Evolutionary conservation across 495 filamentous ascomycete species (phyloP).

Genomic region (Acidiella bohemica): DNA sequence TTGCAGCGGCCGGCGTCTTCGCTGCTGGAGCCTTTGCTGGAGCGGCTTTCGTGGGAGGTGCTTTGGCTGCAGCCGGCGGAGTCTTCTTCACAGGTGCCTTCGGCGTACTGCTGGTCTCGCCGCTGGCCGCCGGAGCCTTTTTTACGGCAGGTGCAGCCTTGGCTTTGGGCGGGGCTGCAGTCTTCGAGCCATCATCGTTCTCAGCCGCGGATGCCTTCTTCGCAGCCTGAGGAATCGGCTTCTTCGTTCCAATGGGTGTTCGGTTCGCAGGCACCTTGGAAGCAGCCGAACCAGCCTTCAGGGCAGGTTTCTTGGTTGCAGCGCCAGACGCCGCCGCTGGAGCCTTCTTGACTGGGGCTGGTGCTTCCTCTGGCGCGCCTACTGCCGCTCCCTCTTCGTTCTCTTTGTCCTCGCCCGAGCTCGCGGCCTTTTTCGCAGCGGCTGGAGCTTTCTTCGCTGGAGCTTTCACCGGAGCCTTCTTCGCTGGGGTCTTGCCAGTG

Average conservation of each 20-base stretch:
- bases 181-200: neutral
- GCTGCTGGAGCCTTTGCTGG: neutral
- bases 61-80: neutral
- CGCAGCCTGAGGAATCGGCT: neutral
- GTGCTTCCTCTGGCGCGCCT: neutral
- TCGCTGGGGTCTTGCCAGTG: slow-evolving; percentile 1
- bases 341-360: neutral
- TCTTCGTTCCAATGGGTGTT: neutral
- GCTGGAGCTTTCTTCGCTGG: slow-evolving; percentile 2
- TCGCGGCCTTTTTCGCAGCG: neutral
- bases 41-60: neutral
- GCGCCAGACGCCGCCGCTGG: neutral
- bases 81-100: neutral
- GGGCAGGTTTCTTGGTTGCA: slow-evolving; percentile 1
- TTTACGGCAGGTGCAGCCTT: neutral
- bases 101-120: neutral
- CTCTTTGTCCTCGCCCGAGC: too few relatives aligned
- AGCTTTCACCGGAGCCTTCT: too few relatives aligned
- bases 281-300: neutral
- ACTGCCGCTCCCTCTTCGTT: neutral
- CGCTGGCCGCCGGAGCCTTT: neutral
- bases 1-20: neutral
- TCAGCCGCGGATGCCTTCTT: neutral
- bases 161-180: neutral
- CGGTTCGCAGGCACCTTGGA: neutral